Evolutionary conservation across 805 yeast species (phyloP), one percentile per base, ranked within the genome.

Genomic region (Kurtzmaniella cleridarum): DNA sequence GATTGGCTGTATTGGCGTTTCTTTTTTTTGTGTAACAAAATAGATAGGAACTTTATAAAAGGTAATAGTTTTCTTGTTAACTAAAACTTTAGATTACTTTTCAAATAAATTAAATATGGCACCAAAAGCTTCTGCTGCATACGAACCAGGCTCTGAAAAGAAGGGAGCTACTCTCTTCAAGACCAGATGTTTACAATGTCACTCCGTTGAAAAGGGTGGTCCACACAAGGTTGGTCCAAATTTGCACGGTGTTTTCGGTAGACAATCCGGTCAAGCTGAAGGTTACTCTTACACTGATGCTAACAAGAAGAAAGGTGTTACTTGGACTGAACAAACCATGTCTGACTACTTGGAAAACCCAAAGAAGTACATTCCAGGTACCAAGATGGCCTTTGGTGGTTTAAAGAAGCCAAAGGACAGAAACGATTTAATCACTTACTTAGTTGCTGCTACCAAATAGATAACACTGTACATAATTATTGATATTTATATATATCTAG

Each of bases 311-410:
- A 89, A 89, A 75, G 95, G 89, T 63, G 95, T 93, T 48, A 55
- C 57, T 44, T 93, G 98, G 98, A 55, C 61, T 52, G 89, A 81
- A 62, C 89, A 89, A 65, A 78, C 88, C 68, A 79, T 93, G 84
- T 77, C 84, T 57, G 95, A 86, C 69, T 93, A 93, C 84, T 81
- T 93, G 71, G 95, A 85, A 74, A 93, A 93, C 86, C 98, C 98
- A 76, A 93, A 93, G 95, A 93, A 93, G 78, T 93, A 89, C 79
- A 89, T 93, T 57, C 98, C 98, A 66, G 98, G 98, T 71, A 93
- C 98, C 77, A 93, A 93, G 85, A 93, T 93, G 98, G 98, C 98
- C 51, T 93, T 91, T 60, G 98, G 96, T 75, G 98, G 98, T 76
- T 81, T 93, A 73, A 93, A 93, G 90, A 93, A 93, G 81, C 83